phyloP scores from a whole-genome alignment of 371 early-diverging fungal species.

The Mortierella sp. region DNA sequence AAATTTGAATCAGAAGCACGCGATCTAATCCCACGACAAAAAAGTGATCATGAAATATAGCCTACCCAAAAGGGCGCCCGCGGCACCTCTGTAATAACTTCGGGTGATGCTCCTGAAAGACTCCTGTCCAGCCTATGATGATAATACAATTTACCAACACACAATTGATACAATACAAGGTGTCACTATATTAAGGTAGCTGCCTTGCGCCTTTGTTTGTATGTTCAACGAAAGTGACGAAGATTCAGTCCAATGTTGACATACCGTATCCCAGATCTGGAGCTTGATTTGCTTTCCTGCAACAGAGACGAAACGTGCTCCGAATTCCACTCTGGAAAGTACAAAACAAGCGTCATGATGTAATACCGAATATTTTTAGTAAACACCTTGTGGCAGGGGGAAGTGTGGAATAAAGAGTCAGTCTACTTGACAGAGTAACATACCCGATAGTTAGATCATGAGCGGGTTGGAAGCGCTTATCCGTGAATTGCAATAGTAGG shows the following conservation, averaged over 20 bases:
- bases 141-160: neutral
- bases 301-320: slow-evolving; percentile 82
- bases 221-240: neutral
- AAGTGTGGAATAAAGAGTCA: slow-evolving; percentile 5
- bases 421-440: neutral
- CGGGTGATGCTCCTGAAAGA: slow-evolving; percentile 96
- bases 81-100: slow-evolving; percentile 98
- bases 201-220: neutral
- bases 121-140: slow-evolving; percentile 89
- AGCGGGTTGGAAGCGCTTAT: slow-evolving; percentile 84
- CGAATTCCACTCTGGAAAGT: slow-evolving; percentile 80
- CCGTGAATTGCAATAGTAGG: slow-evolving; percentile 85
- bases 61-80: slow-evolving; percentile 88
- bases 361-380: neutral
- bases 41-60: neutral
- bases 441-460: slow-evolving; percentile 92
- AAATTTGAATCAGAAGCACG: neutral
- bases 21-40: neutral
- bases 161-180: slow-evolving; percentile 2
- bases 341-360: neutral
- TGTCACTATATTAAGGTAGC: neutral
- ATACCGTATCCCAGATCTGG: slow-evolving; percentile 99
- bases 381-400: neutral
- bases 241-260: neutral
- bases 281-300: slow-evolving; percentile 91